Percentiles rank a stretch among this genome's conserved stretches.
phyloP scores from a whole-genome alignment of 768 basidiomycete species.

The Tubosaeta brunneosetosa region DNA sequence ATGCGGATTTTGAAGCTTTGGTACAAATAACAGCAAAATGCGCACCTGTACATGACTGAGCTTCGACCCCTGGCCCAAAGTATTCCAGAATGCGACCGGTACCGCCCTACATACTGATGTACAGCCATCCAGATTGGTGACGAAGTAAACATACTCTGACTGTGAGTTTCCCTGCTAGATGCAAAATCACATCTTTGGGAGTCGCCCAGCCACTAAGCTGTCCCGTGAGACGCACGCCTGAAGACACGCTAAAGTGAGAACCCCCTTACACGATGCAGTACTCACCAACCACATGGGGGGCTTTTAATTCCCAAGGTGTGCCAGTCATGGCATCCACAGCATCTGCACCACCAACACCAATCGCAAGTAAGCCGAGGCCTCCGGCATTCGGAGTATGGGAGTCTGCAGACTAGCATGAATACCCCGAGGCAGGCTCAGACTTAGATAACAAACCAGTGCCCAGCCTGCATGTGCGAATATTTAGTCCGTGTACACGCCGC shows the following conservation, averaged over 20 bases:
- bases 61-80: slow-evolving; percentile 86
- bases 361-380: slow-evolving; percentile 92
- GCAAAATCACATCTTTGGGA: slow-evolving; percentile 92
- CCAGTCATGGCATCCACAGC: slow-evolving; percentile 98
- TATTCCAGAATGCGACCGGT: slow-evolving; percentile 96
- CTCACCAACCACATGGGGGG: slow-evolving; percentile 77
- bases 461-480: slow-evolving; percentile 46
- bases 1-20: background rate
- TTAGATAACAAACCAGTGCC: slow-evolving; percentile 60
- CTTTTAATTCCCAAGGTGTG: slow-evolving; percentile 97
- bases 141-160: slow-evolving; percentile 60
- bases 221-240: slow-evolving; percentile 86
- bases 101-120: slow-evolving; percentile 60
- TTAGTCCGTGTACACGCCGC: background rate
- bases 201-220: slow-evolving; percentile 88
- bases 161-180: slow-evolving; percentile 90
- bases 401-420: slow-evolving; percentile 43
- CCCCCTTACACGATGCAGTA: background rate
- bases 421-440: background rate
- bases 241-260: background rate
- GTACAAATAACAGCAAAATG: background rate
- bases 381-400: slow-evolving; percentile 99
- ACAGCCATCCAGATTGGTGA: background rate
- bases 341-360: slow-evolving; percentile 98
- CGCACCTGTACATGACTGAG: slow-evolving; percentile 88